These are phyloP conservation scores for Arthrobotrys iridis DNA, from an alignment of 2,329 filamentous ascomycete genomes.

Conservation along the genomic window DNA sequence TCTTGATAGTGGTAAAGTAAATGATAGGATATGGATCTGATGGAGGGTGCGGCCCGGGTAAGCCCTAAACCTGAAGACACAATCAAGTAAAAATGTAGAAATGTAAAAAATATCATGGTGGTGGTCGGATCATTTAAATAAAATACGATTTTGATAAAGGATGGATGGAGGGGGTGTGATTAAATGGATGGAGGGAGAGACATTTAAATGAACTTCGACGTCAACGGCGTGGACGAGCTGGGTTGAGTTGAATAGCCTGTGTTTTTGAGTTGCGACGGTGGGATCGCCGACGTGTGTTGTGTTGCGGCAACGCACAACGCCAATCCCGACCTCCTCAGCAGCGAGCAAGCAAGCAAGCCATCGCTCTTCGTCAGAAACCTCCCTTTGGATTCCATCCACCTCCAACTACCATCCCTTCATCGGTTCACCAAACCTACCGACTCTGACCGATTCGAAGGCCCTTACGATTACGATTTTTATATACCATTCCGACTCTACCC, in stretches of 20 bases:
- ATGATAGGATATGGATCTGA: constrained; percentile 6
- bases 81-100: neutral
- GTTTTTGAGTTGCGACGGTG: neutral
- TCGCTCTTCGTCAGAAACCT: neutral
- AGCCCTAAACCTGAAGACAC: constrained; percentile 50
- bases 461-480: neutral
- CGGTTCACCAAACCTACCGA: neutral
- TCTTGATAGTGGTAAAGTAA: too few relatives aligned
- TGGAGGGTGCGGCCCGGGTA: constrained; percentile 42
- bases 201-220: too few relatives aligned
- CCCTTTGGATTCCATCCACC: neutral
- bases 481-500: constrained; percentile 19
- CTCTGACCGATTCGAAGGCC: neutral
- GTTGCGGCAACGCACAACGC: too few relatives aligned
- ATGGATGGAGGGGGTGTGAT: neutral
- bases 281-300: too few relatives aligned
- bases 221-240: too few relatives aligned
- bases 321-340: too few relatives aligned
- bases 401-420: neutral
- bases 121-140: neutral
- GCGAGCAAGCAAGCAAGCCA: too few relatives aligned
- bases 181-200: neutral
- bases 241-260: neutral
- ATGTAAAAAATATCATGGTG: neutral
- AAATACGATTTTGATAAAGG: too few relatives aligned